These are phyloP conservation scores for Vigna unguiculata DNA, from an alignment of 306 rosid genomes.

Conservation along the genomic window DNA sequence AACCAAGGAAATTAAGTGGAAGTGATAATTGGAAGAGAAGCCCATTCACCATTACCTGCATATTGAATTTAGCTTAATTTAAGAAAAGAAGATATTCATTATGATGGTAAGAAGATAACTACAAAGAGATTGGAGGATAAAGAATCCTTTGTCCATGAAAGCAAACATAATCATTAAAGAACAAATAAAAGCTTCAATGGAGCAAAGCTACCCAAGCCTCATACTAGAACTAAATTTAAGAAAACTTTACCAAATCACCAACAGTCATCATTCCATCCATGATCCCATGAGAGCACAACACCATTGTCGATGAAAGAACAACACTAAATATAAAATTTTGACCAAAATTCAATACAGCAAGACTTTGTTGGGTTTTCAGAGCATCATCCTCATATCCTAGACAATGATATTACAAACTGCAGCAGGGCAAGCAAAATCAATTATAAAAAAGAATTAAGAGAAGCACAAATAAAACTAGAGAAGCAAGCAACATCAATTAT, in stretches of 20 bases:
- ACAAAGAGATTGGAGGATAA: conserved; percentile 22
- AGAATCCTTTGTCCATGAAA: conserved; percentile 27
- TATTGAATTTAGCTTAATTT: conserved; percentile 33
- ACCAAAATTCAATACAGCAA: too few species aligned
- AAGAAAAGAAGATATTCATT: conserved; percentile 18
- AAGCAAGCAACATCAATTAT: too few species aligned
- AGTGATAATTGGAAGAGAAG: too few species aligned
- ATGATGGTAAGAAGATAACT: background rate
- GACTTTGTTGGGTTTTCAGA: too few species aligned
- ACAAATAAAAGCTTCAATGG: conserved; percentile 11
- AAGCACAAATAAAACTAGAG: conserved; percentile 22
- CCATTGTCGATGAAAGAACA: conserved; percentile 98
- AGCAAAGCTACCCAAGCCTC: conserved; percentile 10
- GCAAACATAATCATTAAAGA: conserved; percentile 7
- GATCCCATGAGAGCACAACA: conserved; percentile 88
- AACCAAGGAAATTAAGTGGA: conserved; percentile 96
- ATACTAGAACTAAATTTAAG: conserved; percentile 22
- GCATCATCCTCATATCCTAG: too few species aligned
- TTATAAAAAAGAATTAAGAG: too few species aligned
- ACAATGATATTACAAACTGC: too few species aligned
- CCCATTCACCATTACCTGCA: too few species aligned
- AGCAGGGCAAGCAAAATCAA: too few species aligned
- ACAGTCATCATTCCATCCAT: conserved; percentile 84
- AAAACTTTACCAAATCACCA: conserved; percentile 89
- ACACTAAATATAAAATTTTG: too few species aligned